phyloP scores from a whole-genome alignment of 306 rosid species.

The Dryas drummondii region DNA sequence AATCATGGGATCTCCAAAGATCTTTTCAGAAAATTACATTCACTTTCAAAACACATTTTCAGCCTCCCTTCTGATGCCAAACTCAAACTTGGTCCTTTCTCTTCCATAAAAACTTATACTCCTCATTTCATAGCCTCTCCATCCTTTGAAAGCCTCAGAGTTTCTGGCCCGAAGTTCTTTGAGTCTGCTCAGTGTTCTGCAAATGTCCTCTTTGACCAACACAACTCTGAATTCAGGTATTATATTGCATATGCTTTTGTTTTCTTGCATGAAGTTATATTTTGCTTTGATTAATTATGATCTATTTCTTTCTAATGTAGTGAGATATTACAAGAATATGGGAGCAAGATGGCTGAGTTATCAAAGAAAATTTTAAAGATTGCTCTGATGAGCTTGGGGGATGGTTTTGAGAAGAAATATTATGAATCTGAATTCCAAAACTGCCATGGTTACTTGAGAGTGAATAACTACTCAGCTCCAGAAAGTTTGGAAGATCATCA shows the following conservation, averaged over 20 bases:
- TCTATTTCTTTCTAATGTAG: slow-evolving; percentile 38
- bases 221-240: slow-evolving; percentile 66
- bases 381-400: slow-evolving; percentile 63
- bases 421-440: slow-evolving; percentile 63
- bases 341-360: slow-evolving; percentile 75
- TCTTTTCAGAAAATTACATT: slow-evolving; percentile 51
- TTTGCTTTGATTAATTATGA: slow-evolving; percentile 8
- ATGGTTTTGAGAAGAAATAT: slow-evolving; percentile 49
- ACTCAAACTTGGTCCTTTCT: slow-evolving; percentile 86
- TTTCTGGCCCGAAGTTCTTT: slow-evolving; percentile 74
- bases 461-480: slow-evolving; percentile 74
- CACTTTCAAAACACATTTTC: slow-evolving; percentile 54
- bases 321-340: slow-evolving; percentile 78
- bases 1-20: slow-evolving; percentile 91
- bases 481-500: slow-evolving; percentile 33
- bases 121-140: slow-evolving; percentile 98
- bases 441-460: slow-evolving; percentile 81
- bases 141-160: slow-evolving; percentile 85
- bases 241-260: not conserved
- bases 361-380: slow-evolving; percentile 57
- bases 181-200: slow-evolving; percentile 78
- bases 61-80: slow-evolving; percentile 76
- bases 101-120: slow-evolving; percentile 69
- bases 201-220: slow-evolving; percentile 49
- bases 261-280: slow-evolving; percentile 1